phyloP scores from a whole-genome alignment of 1,139 yeast genomes.

The Diutina siamensis region DNA sequence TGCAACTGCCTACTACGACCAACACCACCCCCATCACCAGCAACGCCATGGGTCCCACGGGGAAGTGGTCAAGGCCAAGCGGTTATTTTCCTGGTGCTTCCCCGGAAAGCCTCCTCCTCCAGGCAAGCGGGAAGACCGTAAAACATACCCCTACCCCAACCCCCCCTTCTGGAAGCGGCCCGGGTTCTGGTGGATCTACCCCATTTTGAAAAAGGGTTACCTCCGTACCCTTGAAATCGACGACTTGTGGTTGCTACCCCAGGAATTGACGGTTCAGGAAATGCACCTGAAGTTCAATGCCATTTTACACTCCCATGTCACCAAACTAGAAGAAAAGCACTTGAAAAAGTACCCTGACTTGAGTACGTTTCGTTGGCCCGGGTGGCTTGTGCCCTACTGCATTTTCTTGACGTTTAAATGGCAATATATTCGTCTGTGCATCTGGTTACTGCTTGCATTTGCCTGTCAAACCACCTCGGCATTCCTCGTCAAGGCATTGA shows the following conservation, averaged over 20 bases:
- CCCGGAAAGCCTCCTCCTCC: constrained; percentile 25
- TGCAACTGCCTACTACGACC: not conserved
- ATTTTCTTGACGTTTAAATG: constrained; percentile 26
- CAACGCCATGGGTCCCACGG: not conserved
- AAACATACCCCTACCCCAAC: constrained; percentile 18
- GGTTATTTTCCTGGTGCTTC: constrained; percentile 24
- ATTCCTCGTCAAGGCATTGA: constrained; percentile 26
- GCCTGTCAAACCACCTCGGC: constrained; percentile 32
- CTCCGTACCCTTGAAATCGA: constrained; percentile 29
- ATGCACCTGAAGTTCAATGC: constrained; percentile 24
- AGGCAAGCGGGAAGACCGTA: constrained; percentile 25
- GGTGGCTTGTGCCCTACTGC: constrained; percentile 23
- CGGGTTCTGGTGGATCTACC: constrained; percentile 32
- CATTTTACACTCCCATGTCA: constrained; percentile 16
- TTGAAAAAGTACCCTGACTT: constrained; percentile 16
- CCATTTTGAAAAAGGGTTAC: constrained; percentile 29
- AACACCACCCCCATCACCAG: not conserved
- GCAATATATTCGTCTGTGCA: constrained; percentile 24
- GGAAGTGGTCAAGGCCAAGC: constrained; percentile 15
- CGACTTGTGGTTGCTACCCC: constrained; percentile 29
- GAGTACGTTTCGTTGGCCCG: constrained; percentile 26
- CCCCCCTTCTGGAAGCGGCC: constrained; percentile 16
- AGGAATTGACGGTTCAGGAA: constrained; percentile 26
- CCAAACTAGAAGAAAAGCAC: constrained; percentile 16
- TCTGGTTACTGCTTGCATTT: constrained; percentile 27